A percentile compares a stretch with the other conserved stretches of the same genome.
Conservation (phyloP, 1,139 yeast genomes). For the Kodamaea ohmeri region DNA sequence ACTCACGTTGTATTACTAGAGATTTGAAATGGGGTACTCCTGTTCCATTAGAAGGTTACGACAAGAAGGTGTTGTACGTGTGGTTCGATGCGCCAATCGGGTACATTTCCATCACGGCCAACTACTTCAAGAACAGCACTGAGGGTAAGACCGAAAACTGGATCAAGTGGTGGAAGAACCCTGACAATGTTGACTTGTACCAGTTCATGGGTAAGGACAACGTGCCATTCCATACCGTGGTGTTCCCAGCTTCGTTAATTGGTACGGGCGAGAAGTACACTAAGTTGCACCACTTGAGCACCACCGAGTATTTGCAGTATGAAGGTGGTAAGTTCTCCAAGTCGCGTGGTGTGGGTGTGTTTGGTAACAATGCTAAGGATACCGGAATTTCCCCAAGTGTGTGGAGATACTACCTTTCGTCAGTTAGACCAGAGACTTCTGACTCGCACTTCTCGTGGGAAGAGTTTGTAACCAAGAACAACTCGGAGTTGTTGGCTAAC, state of each 20-base stretch:
- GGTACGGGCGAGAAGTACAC: conserved; percentile 93
- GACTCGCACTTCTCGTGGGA: conserved; percentile 98
- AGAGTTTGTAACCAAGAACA: conserved; percentile 91
- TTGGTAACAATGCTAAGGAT: conserved; percentile 95
- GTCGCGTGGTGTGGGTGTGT: conserved; percentile 95
- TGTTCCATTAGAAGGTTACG: conserved; percentile 80
- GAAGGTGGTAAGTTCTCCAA: conserved; percentile 98
- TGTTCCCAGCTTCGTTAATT: conserved; percentile 87
- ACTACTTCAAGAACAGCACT: conserved; percentile 58
- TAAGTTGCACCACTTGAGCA: conserved; percentile 81
- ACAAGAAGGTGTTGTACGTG: conserved; percentile 88
- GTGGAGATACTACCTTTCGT: conserved; percentile 94
- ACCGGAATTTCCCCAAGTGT: conserved; percentile 89
- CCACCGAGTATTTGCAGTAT: conserved; percentile 95
- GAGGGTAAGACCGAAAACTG: conserved; percentile 44
- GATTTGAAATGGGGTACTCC: conserved; percentile 99
- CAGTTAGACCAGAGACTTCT: conserved; percentile 90
- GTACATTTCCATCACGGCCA: conserved; percentile 92
- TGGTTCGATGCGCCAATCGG: conserved; percentile 99
- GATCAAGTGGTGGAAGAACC: conserved; percentile 86
- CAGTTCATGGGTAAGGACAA: conserved; percentile 99
- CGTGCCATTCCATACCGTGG: conserved; percentile 97
- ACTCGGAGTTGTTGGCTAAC: conserved; percentile 89
- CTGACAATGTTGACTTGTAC: conserved; percentile 76
- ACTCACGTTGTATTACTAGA: conserved; percentile 94